Conservation (phyloP, 495 filamentous ascomycete genomes). For the Penicillium diatomitis region DNA sequence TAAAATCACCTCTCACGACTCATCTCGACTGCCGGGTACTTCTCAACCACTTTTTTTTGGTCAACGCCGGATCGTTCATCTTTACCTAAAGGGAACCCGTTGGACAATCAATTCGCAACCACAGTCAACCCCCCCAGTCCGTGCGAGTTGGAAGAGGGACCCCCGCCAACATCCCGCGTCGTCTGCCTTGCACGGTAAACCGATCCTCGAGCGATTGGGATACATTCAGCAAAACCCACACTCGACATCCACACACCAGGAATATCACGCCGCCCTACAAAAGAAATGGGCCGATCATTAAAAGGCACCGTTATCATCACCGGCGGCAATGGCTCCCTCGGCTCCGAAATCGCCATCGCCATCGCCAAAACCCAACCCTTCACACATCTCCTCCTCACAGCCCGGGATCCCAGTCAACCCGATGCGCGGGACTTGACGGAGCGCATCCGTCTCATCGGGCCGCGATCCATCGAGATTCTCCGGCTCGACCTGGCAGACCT, state of each 20-base stretch:
- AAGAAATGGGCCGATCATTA: constrained; percentile 29
- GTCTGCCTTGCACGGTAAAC: no score
- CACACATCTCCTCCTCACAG: constrained; percentile 28
- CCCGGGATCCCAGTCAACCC: constrained; percentile 25
- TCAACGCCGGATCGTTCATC: no score
- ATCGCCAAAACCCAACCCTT: constrained; percentile 34
- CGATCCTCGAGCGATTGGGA: no score
- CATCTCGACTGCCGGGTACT: no score
- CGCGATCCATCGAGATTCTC: constrained; percentile 30
- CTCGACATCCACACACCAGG: not conserved
- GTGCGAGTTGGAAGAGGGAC: no score
- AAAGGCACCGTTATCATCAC: constrained; percentile 35
- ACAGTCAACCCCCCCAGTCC: no score
- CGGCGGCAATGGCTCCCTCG: constrained; percentile 29
- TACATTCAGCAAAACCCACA: not conserved
- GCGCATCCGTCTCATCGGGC: constrained; percentile 28
- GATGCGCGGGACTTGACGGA: constrained; percentile 21
- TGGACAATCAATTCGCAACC: no score
- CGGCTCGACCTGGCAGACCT: constrained; percentile 27
- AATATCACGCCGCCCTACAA: not conserved
- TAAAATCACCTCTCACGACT: no score
- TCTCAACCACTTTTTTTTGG: no score
- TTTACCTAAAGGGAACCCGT: no score
- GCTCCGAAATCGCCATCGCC: constrained; percentile 31
- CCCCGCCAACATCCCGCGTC: no score